Percentiles rank a stretch among this genome's conserved stretches.
phyloP scores from a whole-genome alignment of 495 filamentous ascomycete genomes.

The Staphylotrichum tortipilum region DNA sequence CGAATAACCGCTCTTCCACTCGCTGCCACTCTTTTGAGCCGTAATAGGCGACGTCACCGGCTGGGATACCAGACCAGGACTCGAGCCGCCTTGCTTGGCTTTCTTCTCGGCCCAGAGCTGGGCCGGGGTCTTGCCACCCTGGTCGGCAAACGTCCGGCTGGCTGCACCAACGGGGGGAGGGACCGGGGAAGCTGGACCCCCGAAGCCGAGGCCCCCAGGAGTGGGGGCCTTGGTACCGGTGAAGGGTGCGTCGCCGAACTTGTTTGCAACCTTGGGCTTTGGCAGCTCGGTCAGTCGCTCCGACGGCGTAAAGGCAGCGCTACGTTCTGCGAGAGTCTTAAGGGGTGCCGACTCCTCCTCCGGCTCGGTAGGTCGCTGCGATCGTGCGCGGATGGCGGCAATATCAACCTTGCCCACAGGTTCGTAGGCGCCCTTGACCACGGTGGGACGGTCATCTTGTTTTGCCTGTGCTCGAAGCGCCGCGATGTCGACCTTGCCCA shows the following conservation, averaged over 20 bases:
- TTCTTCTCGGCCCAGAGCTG: slow-evolving; percentile 98
- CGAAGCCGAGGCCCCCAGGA: slow-evolving; percentile 55
- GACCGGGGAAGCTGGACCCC: slow-evolving; percentile 39
- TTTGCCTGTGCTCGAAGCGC: slow-evolving; percentile 74
- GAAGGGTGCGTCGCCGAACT: slow-evolving; percentile 65
- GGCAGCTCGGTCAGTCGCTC: slow-evolving; percentile 81
- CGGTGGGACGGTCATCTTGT: slow-evolving; percentile 67
- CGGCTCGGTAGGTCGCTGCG: slow-evolving; percentile 53
- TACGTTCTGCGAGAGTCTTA: slow-evolving; percentile 57
- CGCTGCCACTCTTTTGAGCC: slow-evolving; percentile 60
- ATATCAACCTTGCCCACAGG: slow-evolving; percentile 96
- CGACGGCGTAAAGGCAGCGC: slow-evolving; percentile 55
- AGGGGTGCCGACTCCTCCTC: slow-evolving; percentile 39
- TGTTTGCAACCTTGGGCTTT: slow-evolving; percentile 89
- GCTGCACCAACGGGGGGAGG: slow-evolving; percentile 62
- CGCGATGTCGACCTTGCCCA: slow-evolving; percentile 91
- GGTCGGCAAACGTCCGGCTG: slow-evolving; percentile 85
- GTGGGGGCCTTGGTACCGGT: slow-evolving; percentile 81
- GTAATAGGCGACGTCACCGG: slow-evolving; percentile 45
- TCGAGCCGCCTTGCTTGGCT: slow-evolving; percentile 60
- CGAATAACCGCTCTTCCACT: slow-evolving; percentile 83
- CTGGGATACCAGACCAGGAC: slow-evolving; percentile 32
- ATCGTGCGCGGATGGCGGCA: slow-evolving; percentile 75
- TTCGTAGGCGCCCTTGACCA: slow-evolving; percentile 86
- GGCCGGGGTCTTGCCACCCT: slow-evolving; percentile 92